Base-by-base conservation (phyloP, 139 green algal species). In the Closterium sp. region DNA sequence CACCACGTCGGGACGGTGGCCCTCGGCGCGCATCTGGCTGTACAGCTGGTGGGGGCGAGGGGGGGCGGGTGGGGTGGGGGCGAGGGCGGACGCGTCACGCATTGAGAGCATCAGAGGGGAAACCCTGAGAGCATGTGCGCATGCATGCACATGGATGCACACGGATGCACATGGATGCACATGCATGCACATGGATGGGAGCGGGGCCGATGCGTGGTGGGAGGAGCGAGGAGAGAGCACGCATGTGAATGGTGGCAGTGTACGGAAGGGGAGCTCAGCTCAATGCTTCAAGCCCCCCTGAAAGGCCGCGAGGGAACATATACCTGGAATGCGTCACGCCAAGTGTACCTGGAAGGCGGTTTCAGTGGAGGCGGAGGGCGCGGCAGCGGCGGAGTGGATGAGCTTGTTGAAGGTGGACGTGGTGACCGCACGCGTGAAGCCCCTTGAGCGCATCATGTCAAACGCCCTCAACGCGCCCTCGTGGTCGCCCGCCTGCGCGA, bases 331-430 rank as follows among this genome's bases (percentile, higher is more conserved):
- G 66, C 86, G 83, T 6, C 8, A 33, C 25, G 35, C 25, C 28
- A 3, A 34, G 36, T 1, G 0, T 32, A 90, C 87, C 87, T 90
- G 21, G 38, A 90, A 90, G 34, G 87, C 35, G 34, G 25, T 33
- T 28, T 90, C 87, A 8, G 34, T 81, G 34, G 33, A 83, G 34
- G 30, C 87, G 1, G 55, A 28, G 16, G 55, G 55, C 2, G 87
- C 19, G 23, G 33, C 30, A 35, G 33, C 35, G 34, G 87, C 87
- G 35, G 34, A 90, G 87, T 90, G 87, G 28, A 90, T 90, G 35
- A 90, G 87, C 34, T 90, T 90, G 87, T 90, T 90, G 87, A 83
- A 90, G 30, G 38, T 34, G 28, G 87, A 30, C 30, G 36, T 35
- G 87, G 34, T 83, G 34, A 90, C 19, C 1, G 34, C 87, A 0